Percentiles rank a stretch among this genome's conserved stretches.
These are phyloP conservation scores for Chlamydomonas reinhardtii DNA, from an alignment of 163 green algal species.

Conservation along the genomic window DNA sequence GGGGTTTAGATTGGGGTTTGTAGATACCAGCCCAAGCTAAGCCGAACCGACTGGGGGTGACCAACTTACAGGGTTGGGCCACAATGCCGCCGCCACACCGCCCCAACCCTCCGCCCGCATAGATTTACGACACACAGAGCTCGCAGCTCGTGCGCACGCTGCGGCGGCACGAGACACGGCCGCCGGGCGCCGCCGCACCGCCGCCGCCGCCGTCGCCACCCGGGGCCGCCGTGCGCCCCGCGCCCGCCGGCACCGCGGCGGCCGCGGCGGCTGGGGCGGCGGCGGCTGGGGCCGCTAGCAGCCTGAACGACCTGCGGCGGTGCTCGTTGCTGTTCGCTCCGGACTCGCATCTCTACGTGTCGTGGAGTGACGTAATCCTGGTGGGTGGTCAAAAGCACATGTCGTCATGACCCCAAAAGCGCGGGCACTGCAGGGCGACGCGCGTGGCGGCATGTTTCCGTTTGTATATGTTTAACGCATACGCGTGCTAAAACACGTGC, in stretches of 20 bases:
- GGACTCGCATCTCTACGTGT: conserved; percentile 45
- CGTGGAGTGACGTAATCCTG: conserved; percentile 33
- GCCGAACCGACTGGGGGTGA: too few relatives aligned
- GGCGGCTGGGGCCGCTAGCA: not conserved
- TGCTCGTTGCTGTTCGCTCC: conserved; percentile 31
- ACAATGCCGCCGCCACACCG: too few relatives aligned
- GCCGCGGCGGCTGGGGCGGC: not conserved
- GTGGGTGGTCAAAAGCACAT: too few relatives aligned
- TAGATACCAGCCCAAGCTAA: too few relatives aligned
- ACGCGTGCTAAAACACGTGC: too few relatives aligned
- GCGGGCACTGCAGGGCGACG: too few relatives aligned
- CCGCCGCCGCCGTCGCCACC: not conserved
- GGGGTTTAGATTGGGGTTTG: too few relatives aligned
- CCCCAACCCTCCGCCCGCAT: too few relatives aligned
- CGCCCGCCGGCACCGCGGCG: not conserved
- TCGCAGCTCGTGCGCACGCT: conserved; percentile 70
- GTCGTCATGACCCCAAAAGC: too few relatives aligned
- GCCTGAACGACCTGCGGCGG: not conserved
- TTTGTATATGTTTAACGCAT: too few relatives aligned
- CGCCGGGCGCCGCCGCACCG: conserved; percentile 2
- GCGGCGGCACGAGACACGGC: conserved; percentile 23
- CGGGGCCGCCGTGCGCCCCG: not conserved
- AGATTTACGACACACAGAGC: conserved; percentile 73
- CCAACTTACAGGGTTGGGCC: too few relatives aligned
- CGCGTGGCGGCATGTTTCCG: too few relatives aligned